Percentiles rank a stretch among this genome's conserved stretches.
These are phyloP conservation scores for Boletus subcaerulescens DNA, from an alignment of 768 basidiomycete genomes.

Conservation along the genomic window DNA sequence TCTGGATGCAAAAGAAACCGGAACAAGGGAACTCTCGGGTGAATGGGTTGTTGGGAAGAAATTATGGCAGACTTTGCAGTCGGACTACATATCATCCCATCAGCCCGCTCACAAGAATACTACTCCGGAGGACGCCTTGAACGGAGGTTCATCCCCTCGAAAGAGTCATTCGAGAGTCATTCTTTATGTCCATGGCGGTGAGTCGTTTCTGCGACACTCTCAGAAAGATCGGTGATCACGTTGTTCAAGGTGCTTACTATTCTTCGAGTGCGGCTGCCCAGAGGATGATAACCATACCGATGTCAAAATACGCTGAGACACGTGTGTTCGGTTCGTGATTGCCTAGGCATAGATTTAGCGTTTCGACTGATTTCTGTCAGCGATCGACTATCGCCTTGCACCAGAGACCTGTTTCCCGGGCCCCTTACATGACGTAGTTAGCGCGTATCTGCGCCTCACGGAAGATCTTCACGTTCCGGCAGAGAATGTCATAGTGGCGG, in stretches of 20 bases:
- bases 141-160: slow-evolving; percentile 16
- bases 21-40: slow-evolving; percentile 77
- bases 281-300: slow-evolving; percentile 83
- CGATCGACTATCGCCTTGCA: slow-evolving; percentile 92
- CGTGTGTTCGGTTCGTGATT: slow-evolving; percentile 74
- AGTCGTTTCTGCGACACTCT: slow-evolving; percentile 20
- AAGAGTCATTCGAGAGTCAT: slow-evolving; percentile 73
- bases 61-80: slow-evolving; percentile 84
- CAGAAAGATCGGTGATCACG: slow-evolving; percentile 1
- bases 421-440: slow-evolving; percentile 81
- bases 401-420: slow-evolving; percentile 95
- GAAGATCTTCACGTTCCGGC: slow-evolving; percentile 89
- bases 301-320: slow-evolving; percentile 85
- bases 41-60: slow-evolving; percentile 97
- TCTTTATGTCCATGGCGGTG: slow-evolving; percentile 93
- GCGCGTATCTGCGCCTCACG: slow-evolving; percentile 80
- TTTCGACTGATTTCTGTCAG: slow-evolving; percentile 34
- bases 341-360: too few relatives aligned
- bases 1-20: slow-evolving; percentile 73
- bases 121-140: slow-evolving; percentile 15
- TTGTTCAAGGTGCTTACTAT: slow-evolving; percentile 78
- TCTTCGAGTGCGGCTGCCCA: slow-evolving; percentile 89
- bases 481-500: slow-evolving; percentile 83
- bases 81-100: slow-evolving; percentile 66
- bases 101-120: slow-evolving; percentile 20